Conservation (phyloP, 495 filamentous ascomycete species). For the Darksidea phi region DNA sequence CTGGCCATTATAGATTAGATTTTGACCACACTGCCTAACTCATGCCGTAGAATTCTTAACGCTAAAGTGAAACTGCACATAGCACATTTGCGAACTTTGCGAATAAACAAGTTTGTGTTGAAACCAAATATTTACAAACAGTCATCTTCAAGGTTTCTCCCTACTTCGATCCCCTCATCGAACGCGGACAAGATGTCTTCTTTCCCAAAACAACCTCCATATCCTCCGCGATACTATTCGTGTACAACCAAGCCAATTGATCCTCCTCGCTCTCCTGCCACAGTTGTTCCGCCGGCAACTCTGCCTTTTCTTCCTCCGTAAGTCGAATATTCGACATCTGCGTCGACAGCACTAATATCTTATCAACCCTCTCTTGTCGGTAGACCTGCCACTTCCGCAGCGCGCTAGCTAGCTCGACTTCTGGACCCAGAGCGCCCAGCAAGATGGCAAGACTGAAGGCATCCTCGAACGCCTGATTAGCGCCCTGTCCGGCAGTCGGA, state of each 20-base stretch:
- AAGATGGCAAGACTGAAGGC: conserved; percentile 31
- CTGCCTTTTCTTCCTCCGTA: conserved; percentile 37
- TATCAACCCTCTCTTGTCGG: conserved; percentile 11
- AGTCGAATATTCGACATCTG: conserved; percentile 43
- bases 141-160: too few species aligned
- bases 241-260: conserved; percentile 16
- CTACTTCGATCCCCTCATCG: too few species aligned
- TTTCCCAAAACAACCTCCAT: neutral
- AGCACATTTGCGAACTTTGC: too few species aligned
- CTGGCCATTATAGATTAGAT: too few species aligned
- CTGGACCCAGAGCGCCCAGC: neutral
- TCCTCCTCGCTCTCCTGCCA: neutral
- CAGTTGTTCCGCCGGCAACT: conserved; percentile 3
- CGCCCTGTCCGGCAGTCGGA: conserved; percentile 49
- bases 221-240: conserved; percentile 6
- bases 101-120: too few species aligned
- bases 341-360: conserved; percentile 5
- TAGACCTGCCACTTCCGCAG: conserved; percentile 9
- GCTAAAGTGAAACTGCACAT: too few species aligned
- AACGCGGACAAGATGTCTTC: neutral
- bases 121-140: too few species aligned
- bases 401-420: neutral
- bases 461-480: conserved; percentile 48
- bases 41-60: too few species aligned
- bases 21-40: too few species aligned